Base-by-base conservation (phyloP, 805 yeast species). In the Yamadazyma phyllophila region DNA sequence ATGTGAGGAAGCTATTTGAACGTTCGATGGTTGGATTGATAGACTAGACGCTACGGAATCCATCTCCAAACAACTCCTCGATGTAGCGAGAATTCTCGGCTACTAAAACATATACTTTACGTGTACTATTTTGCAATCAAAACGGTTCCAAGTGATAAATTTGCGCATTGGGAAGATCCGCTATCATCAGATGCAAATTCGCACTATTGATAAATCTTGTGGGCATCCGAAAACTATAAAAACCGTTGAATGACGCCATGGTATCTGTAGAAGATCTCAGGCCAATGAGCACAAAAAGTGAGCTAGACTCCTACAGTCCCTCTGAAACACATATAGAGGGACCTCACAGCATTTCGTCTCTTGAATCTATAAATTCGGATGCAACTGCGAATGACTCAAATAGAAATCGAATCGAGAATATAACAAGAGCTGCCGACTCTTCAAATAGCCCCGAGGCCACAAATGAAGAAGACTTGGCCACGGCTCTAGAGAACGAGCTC, bases 361-460 rank as follows among this genome's bases (percentile, higher is more conserved):
- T 43, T 26, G 41, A 43, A 27, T 43, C 46, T 6, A 36, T 30
- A 14, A 26, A 36, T 13, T 43, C 46, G 4, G 37, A 41, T 16
- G n/a, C 26, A 14, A 17, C 30, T 6, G 27, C 10, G 14, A 11
- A 26, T 10, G 34, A 24, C 9, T 17, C 35, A 3, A 16, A 20
- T 11, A n/a, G n/a, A 12, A 33, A 33, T 9, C 26, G 34, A 26
- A 41, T 33, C 10, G 35, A 34, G 13, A 32, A 31, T n/a, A 10
- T 29, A 26, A 36, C 38, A 12, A 36, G 38, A 36, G 31, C 13
- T 29, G 31, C 4, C 3, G 31, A 29, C 14, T n/a, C 8, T 20
- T 17, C 42, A 10, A 16, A 7, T 14, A 30, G 29, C 9, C 27
- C 31, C 13, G 30, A 37, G n/a, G 20, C n/a, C 8, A 12, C 26